Base-by-base conservation (phyloP, 768 basidiomycete genomes). In the Kwoniella sp. region DNA sequence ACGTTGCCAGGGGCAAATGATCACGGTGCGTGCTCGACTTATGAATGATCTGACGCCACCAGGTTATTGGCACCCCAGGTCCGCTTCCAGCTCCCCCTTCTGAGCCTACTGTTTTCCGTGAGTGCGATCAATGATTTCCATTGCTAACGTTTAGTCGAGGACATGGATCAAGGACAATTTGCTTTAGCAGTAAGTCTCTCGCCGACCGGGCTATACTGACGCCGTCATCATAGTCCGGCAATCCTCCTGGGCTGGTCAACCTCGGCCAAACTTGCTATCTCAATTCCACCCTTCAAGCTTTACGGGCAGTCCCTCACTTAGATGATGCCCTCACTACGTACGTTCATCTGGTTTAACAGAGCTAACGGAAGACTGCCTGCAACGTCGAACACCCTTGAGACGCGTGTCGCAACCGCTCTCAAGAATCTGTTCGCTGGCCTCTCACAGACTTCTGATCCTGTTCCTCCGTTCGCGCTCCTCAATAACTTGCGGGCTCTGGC, bases 211-310 rank as follows among this genome's bases (percentile, higher is more conserved):
- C 2, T 60, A 2, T n/a, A 12, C 54, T 55, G 50, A 61, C 22
- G 11, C 20, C 30, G n/a, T 20, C n/a, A 11, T 30, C 38, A 34
- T 26, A 79, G 74, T 56, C 68, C 5, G 52, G 55, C 8, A 58
- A 64, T 5, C 76, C 78, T 0, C 68, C 73, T 5, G 81, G 81
- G 9, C 67, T 82, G 17, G 63, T 76, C 58, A 82, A 82, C 74
- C 83, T 94, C 38, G 93, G 95, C 37, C 97, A 97, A 77, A 97
- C 94, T 0, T 97, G 95, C 75, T 99, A 99, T 82, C 92, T 97
- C 89, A 98, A 95, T 77, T 88, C 96, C 0, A 92, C 91, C 1
- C 84, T 98, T 1, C 96, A 99, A 83, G 89, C 90, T n/a, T 85
- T 99, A 67, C 90, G 92, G 25, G 88, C 91, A 2, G 89, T 99